These are phyloP conservation scores for Fomitiporia mediterranea DNA, from an alignment of 1,284 basidiomycete species.

Conservation along the genomic window DNA sequence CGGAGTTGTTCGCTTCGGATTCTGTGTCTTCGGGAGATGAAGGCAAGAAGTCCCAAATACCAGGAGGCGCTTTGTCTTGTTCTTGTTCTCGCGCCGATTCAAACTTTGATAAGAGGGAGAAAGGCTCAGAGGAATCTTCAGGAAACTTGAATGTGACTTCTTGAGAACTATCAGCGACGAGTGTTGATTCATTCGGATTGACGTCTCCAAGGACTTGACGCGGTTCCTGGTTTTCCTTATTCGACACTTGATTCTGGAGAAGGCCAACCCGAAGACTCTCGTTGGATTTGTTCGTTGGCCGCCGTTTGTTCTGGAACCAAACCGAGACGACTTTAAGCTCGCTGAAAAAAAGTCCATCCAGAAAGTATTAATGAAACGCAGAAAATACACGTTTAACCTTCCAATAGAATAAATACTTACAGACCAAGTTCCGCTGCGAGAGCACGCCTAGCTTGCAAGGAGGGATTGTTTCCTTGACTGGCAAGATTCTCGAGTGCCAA, in stretches of 20 bases:
- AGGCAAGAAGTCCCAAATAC: slow-evolving; percentile 24
- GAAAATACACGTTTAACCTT: no score
- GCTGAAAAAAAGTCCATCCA: background rate
- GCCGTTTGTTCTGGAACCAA: slow-evolving; percentile 21
- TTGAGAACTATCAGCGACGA: no score
- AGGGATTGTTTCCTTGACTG: background rate
- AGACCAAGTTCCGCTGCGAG: slow-evolving; percentile 13
- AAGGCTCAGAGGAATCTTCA: background rate
- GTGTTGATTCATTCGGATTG: no score
- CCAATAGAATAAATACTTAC: slow-evolving; percentile 6
- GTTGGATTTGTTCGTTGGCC: slow-evolving; percentile 3
- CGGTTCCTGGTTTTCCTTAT: background rate
- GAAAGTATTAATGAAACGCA: no score
- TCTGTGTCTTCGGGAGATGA: slow-evolving; percentile 22
- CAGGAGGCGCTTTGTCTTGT: background rate
- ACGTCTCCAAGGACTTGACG: slow-evolving; percentile 3
- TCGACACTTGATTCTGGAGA: background rate
- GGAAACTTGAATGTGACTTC: no score
- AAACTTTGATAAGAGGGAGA: background rate
- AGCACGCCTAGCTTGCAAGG: slow-evolving; percentile 3
- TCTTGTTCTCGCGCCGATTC: no score
- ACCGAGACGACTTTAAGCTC: slow-evolving; percentile 17
- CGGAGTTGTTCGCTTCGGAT: background rate
- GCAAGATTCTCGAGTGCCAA: slow-evolving; percentile 12
- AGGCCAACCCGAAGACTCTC: background rate